These are phyloP conservation scores for Rhodamnia rubescens DNA, from an alignment of 345 rosid genomes.

Conservation along the genomic window DNA sequence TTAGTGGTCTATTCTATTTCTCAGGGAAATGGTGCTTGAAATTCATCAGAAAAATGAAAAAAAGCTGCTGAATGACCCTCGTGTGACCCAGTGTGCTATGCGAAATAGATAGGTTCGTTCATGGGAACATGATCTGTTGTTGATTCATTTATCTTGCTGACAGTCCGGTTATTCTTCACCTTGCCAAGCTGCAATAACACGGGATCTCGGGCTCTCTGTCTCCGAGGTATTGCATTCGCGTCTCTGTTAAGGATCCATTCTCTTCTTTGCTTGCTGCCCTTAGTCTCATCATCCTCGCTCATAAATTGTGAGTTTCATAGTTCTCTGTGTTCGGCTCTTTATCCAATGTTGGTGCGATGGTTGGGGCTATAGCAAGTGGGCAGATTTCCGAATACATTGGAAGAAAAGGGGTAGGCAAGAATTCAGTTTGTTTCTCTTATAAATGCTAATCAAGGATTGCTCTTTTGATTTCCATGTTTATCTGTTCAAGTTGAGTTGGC, in stretches of 20 bases:
- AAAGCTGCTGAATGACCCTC: neutral
- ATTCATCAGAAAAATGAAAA: neutral
- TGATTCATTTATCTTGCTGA: neutral
- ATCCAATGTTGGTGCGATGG: slow-evolving; percentile 98
- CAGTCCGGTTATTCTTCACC: slow-evolving; percentile 94
- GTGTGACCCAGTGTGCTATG: neutral
- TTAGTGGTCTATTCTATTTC: neutral
- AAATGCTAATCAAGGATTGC: neutral
- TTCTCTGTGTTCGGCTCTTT: slow-evolving; percentile 80
- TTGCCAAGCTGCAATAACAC: slow-evolving; percentile 60
- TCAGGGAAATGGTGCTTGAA: neutral
- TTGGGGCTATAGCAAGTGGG: slow-evolving; percentile 96
- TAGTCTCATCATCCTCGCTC: slow-evolving; percentile 7
- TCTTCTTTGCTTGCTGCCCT: neutral
- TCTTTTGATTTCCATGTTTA: neutral
- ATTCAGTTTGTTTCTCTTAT: neutral
- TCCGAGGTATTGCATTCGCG: slow-evolving; percentile 47
- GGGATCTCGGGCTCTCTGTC: slow-evolving; percentile 56
- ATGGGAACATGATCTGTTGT: neutral
- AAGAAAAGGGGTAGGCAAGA: slow-evolving; percentile 76
- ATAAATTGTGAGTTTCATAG: slow-evolving; percentile 20
- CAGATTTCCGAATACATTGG: slow-evolving; percentile 94
- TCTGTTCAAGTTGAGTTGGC: neutral
- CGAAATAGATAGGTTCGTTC: neutral
- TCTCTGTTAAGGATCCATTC: neutral